Base-by-base conservation (phyloP, 192 early-diverging fungal genomes). In the Umbelopsis ramanniana region DNA sequence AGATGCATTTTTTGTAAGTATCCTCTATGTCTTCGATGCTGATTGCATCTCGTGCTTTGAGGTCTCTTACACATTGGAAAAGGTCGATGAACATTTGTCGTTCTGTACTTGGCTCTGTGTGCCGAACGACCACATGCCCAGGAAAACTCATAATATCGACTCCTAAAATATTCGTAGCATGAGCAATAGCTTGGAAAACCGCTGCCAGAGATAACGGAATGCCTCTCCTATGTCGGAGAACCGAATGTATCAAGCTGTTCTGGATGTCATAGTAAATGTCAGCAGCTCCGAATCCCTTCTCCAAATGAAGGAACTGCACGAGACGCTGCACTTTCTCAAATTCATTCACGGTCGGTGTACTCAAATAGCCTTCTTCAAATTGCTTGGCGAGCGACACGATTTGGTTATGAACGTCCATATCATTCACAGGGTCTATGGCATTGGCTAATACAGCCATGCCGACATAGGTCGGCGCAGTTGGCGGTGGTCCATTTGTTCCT, bases 91-190 rank as follows among this genome's bases (percentile, higher is more conserved):
- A 63, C 57, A 63, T 63, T 12, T 37, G 57, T 17, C 14, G 17
- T 3, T 37, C 57, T 3, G 17, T 37, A 29, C 2, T n/a, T 14
- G 57, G 57, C 33, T 63, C 57, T 2, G 57, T 63, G n/a, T 63
- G 57, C 3, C 57, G 29, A 15, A 63, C 12, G 4, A 63, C 57
- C 15, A 63, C 57, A 19, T 63, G 57, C 4, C 57, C 57, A 29
- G 57, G 57, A 37, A 63, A 63, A 12, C 57, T 63, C 57, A 63
- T 63, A 19, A 63, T 35, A 29, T 63, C 57, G 33, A 63, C 57
- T 3, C 57, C 57, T 14, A 63, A 26, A 6, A 63, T 29, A 17
- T 37, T n/a, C 14, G 57, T 17, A 7, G 35, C 10, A 63, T 63
- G 57, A 11, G 57, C 26, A 5, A 63, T 63, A 11, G 29, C 57